These are phyloP conservation scores for Saccharomyces hybrid DNA, from an alignment of 1,139 yeast genomes.

Conservation along the genomic window DNA sequence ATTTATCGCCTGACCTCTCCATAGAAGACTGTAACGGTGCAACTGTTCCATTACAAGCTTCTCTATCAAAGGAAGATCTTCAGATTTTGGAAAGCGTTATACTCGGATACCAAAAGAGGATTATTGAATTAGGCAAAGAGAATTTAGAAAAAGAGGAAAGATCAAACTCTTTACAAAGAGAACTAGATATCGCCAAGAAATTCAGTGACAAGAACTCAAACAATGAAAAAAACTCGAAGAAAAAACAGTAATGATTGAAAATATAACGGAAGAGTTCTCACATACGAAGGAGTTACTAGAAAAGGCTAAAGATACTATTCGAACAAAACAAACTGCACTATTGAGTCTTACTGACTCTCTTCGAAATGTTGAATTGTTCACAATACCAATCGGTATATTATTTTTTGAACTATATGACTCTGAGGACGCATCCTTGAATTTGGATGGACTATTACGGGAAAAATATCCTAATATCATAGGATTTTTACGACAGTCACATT, in stretches of 20 bases:
- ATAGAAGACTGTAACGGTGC: background rate
- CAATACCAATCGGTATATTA: constrained; percentile 27
- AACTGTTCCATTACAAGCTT: background rate
- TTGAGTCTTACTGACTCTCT: background rate
- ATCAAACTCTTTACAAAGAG: background rate
- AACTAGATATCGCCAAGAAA: background rate
- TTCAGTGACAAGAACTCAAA: background rate
- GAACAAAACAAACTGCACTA: background rate
- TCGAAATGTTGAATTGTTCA: constrained; percentile 22
- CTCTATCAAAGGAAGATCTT: background rate
- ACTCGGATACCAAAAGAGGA: background rate
- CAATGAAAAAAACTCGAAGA: background rate
- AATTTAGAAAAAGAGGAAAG: background rate
- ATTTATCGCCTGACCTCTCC: background rate
- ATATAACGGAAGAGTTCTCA: background rate
- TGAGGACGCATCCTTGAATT: background rate
- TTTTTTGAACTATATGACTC: constrained; percentile 16
- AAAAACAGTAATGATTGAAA: background rate
- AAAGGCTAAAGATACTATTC: background rate
- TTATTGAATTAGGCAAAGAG: background rate
- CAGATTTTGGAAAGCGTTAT: background rate
- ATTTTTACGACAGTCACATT: background rate
- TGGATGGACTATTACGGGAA: background rate
- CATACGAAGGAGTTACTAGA: background rate
- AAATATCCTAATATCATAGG: background rate